Evolutionary conservation across 441 rosid genomes (phyloP).

Genomic region (Populus trichocarpa): DNA sequence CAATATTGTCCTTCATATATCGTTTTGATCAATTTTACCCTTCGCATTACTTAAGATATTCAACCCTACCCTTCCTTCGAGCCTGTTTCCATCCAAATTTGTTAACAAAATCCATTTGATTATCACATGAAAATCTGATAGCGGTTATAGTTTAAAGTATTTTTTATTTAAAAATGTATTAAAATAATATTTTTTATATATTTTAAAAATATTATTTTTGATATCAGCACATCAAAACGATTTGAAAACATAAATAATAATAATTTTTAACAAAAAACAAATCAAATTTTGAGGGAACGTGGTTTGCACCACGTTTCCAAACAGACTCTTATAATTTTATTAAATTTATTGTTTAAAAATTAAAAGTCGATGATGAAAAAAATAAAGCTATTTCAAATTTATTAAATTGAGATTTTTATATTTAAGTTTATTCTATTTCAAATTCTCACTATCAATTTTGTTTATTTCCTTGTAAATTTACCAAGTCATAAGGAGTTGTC

Average conservation of each 20-base stretch:
- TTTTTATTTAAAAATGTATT: accelerated
- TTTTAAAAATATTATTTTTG: too few relatives aligned
- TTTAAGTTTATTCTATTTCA: not conserved
- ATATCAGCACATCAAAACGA: accelerated
- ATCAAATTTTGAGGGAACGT: too few relatives aligned
- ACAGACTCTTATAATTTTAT: too few relatives aligned
- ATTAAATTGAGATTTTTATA: not conserved
- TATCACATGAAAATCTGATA: accelerated
- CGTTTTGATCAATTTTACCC: not conserved
- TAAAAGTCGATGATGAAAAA: not conserved
- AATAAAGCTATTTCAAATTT: too few relatives aligned
- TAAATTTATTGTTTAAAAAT: not conserved
- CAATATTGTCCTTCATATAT: not conserved
- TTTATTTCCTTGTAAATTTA: not conserved
- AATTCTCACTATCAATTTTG: not conserved
- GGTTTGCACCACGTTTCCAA: too few relatives aligned
- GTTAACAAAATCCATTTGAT: not conserved
- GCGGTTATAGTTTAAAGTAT: too few relatives aligned
- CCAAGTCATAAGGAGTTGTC: not conserved
- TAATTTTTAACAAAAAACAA: too few relatives aligned
- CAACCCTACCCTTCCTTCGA: not conserved
- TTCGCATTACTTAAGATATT: not conserved
- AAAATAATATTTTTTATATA: too few relatives aligned
- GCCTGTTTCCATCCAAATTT: not conserved
- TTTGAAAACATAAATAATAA: too few relatives aligned